Evolutionary conservation across 1,284 basidiomycete species (phyloP), one percentile per base, ranked within the genome.

Genomic region (Schizophyllum amplum): DNA sequence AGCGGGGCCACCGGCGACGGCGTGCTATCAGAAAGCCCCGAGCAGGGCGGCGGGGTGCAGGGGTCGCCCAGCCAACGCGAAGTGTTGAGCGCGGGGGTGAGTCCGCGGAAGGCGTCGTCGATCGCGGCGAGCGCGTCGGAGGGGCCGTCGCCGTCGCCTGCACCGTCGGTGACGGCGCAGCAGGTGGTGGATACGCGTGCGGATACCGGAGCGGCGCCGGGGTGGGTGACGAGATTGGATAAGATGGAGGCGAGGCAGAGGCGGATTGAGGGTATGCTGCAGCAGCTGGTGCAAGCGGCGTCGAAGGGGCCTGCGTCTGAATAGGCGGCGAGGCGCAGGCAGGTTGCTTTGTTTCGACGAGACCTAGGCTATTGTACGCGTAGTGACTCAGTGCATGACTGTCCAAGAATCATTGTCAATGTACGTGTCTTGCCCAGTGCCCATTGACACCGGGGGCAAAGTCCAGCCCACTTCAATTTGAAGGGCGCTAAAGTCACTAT

Each of bases 181-280:
- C 48, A 24, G 5, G 24, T 50, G 2, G 48, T 50, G 48, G 24
- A 50, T 50, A 50, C 48, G 48, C 20, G 20, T 20, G 65, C 59
- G 42, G 62, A 56, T 2, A 62, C 61, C 55, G 62, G n/a, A 60
- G 33, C 33, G 33, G 33, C 33, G 7, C 33, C 33, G 23, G 63
- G 67, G 23, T 71, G 74, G 67, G 66, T 69, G 57, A 72, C 67
- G 57, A 72, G 82, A 51, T 68, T 90, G 62, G 75, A 77, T 1
- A 69, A 71, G 26, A 82, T 90, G 55, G 87, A 90, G 65, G 72
- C 73, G 63, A 71, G 77, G 56, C 84, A 90, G 67, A 72, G 76
- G 65, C 75, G 82, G 60, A 87, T 90, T 52, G 87, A 90, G 65
- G 71, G 74, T 15, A 61, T 90, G 55, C 72, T 90, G 42, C 61